Evolutionary conservation across 306 rosid species (phyloP).

Genomic region (Dalbergia oliveri): DNA sequence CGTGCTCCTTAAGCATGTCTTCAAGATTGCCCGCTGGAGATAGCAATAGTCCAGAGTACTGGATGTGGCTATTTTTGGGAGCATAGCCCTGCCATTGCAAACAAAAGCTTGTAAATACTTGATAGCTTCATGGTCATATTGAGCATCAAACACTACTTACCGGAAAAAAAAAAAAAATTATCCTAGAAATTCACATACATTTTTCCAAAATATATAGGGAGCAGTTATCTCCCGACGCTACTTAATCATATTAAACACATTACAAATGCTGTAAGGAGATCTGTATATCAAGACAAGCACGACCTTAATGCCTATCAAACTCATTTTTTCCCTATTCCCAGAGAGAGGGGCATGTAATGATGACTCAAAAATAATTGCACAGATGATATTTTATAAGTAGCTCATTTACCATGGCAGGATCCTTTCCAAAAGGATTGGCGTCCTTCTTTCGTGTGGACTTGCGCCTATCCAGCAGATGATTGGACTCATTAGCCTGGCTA

Average conservation of each 20-base stretch:
- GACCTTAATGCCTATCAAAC: constrained; percentile 31
- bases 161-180: not conserved
- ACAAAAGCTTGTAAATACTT: constrained; percentile 24
- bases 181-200: constrained; percentile 22
- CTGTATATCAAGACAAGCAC: constrained; percentile 18
- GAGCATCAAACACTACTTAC: constrained; percentile 1
- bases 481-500: constrained; percentile 62
- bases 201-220: constrained; percentile 2
- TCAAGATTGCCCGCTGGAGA: constrained; percentile 71
- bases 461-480: constrained; percentile 57
- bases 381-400: constrained; percentile 34
- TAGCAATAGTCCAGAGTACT: constrained; percentile 79
- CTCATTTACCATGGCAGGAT: constrained; percentile 60
- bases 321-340: constrained; percentile 24
- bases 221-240: constrained; percentile 12
- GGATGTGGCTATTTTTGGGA: constrained; percentile 58
- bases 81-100: constrained; percentile 54
- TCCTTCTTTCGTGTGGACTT: constrained; percentile 61
- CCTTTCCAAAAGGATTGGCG: constrained; percentile 56
- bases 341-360: not conserved
- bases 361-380: not conserved
- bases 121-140: constrained; percentile 33
- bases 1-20: constrained; percentile 84
- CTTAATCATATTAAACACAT: constrained; percentile 2
- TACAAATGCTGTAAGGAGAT: constrained; percentile 19